Percentiles rank a stretch among this genome's conserved stretches.
Conservation (phyloP, 805 yeast genomes). For the Metschnikowia noctiluminum region DNA sequence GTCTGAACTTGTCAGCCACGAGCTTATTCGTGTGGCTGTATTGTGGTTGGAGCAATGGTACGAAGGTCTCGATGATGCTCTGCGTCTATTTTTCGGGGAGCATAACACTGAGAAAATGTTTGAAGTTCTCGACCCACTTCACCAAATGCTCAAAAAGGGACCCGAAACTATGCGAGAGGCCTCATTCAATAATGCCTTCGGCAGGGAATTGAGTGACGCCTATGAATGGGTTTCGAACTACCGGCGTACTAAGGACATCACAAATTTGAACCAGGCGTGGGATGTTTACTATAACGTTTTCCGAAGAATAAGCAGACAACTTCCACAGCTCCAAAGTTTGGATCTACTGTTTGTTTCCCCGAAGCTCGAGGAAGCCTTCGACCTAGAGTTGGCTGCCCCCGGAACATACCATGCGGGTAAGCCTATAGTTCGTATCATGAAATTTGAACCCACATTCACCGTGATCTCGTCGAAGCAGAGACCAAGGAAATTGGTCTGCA, state of each 20-base stretch:
- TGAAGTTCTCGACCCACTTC: slow-evolving; percentile 84
- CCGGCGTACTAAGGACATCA: slow-evolving; percentile 78
- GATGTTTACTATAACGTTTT: slow-evolving; percentile 92
- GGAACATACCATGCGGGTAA: slow-evolving; percentile 89
- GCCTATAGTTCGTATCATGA: slow-evolving; percentile 66
- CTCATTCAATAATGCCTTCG: slow-evolving; percentile 89
- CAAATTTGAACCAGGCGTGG: slow-evolving; percentile 96
- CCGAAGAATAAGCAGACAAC: slow-evolving; percentile 82
- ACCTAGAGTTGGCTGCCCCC: slow-evolving; percentile 86
- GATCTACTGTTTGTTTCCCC: slow-evolving; percentile 96
- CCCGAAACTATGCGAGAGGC: slow-evolving; percentile 92
- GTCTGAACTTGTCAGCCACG: slow-evolving; percentile 91
- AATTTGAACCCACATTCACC: slow-evolving; percentile 77
- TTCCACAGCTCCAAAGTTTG: slow-evolving; percentile 80
- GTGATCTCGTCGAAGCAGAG: slow-evolving; percentile 95
- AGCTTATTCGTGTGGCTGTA: slow-evolving; percentile 90
- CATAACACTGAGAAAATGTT: slow-evolving; percentile 94
- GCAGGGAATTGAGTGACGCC: slow-evolving; percentile 89
- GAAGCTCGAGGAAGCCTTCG: slow-evolving; percentile 68
- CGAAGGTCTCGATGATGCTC: slow-evolving; percentile 96
- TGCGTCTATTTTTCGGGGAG: slow-evolving; percentile 88
- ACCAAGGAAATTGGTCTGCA: slow-evolving; percentile 77
- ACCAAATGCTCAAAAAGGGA: slow-evolving; percentile 76
- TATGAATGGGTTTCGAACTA: slow-evolving; percentile 88
- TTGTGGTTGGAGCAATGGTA: slow-evolving; percentile 98